These are phyloP conservation scores for Fistulinella prunicolor DNA, from an alignment of 768 basidiomycete genomes.

Conservation along the genomic window DNA sequence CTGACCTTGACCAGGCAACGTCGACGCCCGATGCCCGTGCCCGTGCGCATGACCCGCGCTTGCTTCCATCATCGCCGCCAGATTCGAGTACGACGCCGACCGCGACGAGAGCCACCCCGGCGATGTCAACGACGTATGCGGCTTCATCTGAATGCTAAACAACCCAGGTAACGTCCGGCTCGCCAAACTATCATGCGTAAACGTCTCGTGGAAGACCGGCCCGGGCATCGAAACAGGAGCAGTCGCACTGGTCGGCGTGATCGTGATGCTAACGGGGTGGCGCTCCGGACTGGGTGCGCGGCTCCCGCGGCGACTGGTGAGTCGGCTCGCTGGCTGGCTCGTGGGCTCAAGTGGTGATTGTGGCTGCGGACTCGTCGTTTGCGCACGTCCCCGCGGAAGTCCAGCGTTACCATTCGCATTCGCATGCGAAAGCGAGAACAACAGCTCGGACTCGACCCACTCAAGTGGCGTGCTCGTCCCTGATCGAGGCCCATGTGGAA, in stretches of 20 bases:
- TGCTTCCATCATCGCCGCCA: constrained; percentile 16
- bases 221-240: too few species aligned
- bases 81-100: constrained; percentile 34
- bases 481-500: constrained; percentile 43
- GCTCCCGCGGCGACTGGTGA: constrained; percentile 37
- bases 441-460: constrained; percentile 84
- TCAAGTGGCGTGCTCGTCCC: constrained; percentile 53
- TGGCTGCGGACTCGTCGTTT: constrained; percentile 10
- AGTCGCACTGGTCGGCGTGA: background rate
- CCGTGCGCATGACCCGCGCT: too few species aligned
- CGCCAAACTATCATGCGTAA: constrained; percentile 49
- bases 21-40: constrained; percentile 3
- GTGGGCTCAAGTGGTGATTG: constrained; percentile 25
- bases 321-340: constrained; percentile 27
- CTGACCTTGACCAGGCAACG: too few species aligned
- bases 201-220: constrained; percentile 40
- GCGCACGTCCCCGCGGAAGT: too few species aligned
- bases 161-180: constrained; percentile 51
- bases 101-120: constrained; percentile 41
- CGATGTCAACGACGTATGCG: constrained; percentile 46
- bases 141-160: constrained; percentile 62
- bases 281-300: constrained; percentile 62
- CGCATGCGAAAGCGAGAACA: constrained; percentile 48
- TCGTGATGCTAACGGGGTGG: constrained; percentile 10
- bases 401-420: background rate